Base-by-base conservation (phyloP, 2,329 filamentous ascomycete genomes). In the Lachnellula subtilissima region DNA sequence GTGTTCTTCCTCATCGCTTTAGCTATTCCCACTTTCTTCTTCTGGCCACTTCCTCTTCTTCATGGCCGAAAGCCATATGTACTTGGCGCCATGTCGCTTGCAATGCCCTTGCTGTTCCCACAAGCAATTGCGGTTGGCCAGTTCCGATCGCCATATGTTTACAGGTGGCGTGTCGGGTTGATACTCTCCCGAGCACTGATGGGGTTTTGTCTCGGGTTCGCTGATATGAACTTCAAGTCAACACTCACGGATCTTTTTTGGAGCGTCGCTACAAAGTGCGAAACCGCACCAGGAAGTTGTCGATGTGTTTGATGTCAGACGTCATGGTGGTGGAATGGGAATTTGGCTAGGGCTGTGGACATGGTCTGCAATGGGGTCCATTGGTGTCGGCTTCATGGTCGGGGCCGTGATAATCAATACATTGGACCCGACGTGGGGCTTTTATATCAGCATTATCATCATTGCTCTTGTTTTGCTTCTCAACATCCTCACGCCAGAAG, bases 271-370 rank as follows among this genome's bases (percentile, higher is more conserved):
- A 22, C 88, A 89, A 78, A 88, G 85, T 64, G 76, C 78, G 42
- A 83, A 84, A 49, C 87, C 88, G 2, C 87, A 91, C 64, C 85
- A 89, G 71, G 88, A 90, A 65, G 73, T 87, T 19, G 84, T 87
- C 1, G 79, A 86, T 55, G 72, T 79, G 12, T 82, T 82, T 62
- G 88, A 91, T 69, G 81, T 88, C 17, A 81, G 88, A 53, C 78
- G 88, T 42, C 86, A 91, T 65, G 89, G 89, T 7, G 87, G 88
- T 12, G 88, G 89, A 0, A 85, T 91, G 75, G 89, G 89, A 0
- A 74, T 88, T n/a, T 92, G 88, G 89, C 76, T 91, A 9, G 86
- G 87, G 1, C 77, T 88, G 53, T 91, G 88, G 87, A 85, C 86
- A 0, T 92, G 86, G 83, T 89, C 86, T 67, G 88, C 83, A 71